phyloP scores from a whole-genome alignment of 768 basidiomycete species.

The Leucocoprinus sp. region DNA sequence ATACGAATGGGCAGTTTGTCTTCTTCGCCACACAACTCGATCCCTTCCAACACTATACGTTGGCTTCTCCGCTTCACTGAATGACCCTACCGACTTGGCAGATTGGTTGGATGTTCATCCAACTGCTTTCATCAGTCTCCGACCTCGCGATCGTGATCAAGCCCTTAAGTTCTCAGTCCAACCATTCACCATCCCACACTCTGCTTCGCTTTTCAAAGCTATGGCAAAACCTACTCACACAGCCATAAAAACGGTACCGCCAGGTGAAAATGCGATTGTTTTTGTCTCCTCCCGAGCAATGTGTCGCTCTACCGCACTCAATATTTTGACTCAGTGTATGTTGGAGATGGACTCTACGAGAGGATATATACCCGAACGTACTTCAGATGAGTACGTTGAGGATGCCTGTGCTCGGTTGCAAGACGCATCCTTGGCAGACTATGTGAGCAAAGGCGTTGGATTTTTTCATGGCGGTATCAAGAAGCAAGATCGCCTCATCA shows the following conservation, averaged over 20 bases:
- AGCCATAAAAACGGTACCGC: slow-evolving; percentile 45
- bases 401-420: slow-evolving; percentile 49
- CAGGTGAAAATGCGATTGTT: slow-evolving; percentile 53
- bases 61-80: slow-evolving; percentile 70
- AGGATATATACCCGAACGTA: slow-evolving; percentile 55
- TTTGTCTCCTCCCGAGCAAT: slow-evolving; percentile 85
- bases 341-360: slow-evolving; percentile 59
- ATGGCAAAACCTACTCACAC: slow-evolving; percentile 88
- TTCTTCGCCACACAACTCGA: slow-evolving; percentile 59
- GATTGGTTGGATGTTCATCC: slow-evolving; percentile 74
- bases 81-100: slow-evolving; percentile 74
- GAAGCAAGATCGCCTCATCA: slow-evolving; percentile 57
- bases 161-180: slow-evolving; percentile 59
- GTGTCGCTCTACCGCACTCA: slow-evolving; percentile 64
- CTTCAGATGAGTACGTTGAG: slow-evolving; percentile 49
- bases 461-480: slow-evolving; percentile 73
- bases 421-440: slow-evolving; percentile 58
- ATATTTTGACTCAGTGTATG: slow-evolving; percentile 84
- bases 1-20: slow-evolving; percentile 80
- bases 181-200: slow-evolving; percentile 81
- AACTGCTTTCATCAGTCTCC: slow-evolving; percentile 63
- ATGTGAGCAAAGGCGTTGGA: slow-evolving; percentile 79
- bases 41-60: slow-evolving; percentile 60
- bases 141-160: slow-evolving; percentile 76
- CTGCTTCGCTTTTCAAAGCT: slow-evolving; percentile 77